Evolutionary conservation across 495 filamentous ascomycete genomes (phyloP), one percentile per base, ranked within the genome.

Genomic region (Astrothelium macrocarpum): DNA sequence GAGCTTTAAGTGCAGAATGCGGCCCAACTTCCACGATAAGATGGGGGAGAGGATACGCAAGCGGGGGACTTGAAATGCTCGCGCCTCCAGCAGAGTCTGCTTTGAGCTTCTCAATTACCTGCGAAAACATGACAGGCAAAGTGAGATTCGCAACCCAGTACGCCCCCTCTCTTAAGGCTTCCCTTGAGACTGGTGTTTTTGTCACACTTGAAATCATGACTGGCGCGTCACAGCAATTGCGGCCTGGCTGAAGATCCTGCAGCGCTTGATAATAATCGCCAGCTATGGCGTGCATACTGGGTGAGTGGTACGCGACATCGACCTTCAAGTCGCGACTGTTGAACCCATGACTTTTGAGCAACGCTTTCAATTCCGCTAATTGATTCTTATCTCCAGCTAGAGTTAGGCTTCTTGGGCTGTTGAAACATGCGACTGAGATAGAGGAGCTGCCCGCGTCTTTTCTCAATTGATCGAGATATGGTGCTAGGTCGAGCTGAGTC

Each of bases 261-360:
- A 63, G 34, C 11, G 58, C 62, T 2, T 46, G 2, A 31, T 42
- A 12, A 43, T 62, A 63, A 12, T 18, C 64, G 28, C 23, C 25
- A 11, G 60, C 60, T 11, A 66, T 2, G 2, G 64, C 63, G 42
- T 77, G 67, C 80, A 88, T 88, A 64, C 87, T 82, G 59, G 80
- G 79, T 2, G 84, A 87, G 67, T 89, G 86, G 65, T 64, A 64
- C 23, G 62, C 62, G n/a, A 34, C 43, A 28, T 60, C 31, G 20
- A 64, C 62, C 23, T 20, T 32, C n/a, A 64, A 53, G 16, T 26
- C 20, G 34, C 62, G 62, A 3, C 23, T 25, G 49, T 14, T 39
- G 34, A 39, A 39, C 34, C 34, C 34, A 39, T 39, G 5, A 39
- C 34, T 14, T 39, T 39, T 5, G 14, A 39, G 34, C 14, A 64